phyloP scores from a whole-genome alignment of 148 eudicot genomes.

The Fallopia convolvulus region DNA sequence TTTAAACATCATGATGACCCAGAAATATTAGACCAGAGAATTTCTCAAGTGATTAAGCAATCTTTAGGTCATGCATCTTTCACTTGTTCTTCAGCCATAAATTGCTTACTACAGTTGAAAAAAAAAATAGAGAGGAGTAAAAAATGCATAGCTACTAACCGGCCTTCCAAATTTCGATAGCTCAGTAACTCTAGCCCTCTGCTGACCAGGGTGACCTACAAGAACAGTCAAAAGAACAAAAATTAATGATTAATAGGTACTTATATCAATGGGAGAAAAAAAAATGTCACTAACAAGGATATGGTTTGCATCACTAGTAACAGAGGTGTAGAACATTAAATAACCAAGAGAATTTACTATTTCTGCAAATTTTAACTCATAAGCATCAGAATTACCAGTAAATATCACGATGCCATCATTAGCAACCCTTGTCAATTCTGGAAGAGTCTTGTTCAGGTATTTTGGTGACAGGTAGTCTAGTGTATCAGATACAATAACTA shows the following conservation, averaged over 20 bases:
- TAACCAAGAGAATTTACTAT: background rate
- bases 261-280: background rate
- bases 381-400: constrained; percentile 42
- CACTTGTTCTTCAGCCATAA: background rate
- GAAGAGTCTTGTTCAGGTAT: constrained; percentile 85
- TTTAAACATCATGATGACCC: background rate
- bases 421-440: constrained; percentile 81
- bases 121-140: background rate
- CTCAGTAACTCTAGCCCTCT: constrained; percentile 71
- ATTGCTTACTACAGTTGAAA: background rate
- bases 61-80: background rate
- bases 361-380: background rate
- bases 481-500: constrained; percentile 85
- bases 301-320: background rate
- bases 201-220: constrained; percentile 74
- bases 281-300: background rate
- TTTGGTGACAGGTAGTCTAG: constrained; percentile 86
- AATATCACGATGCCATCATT: constrained; percentile 74
- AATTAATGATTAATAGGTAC: background rate
- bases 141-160: constrained; percentile 36
- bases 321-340: background rate
- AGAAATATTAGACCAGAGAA: background rate
- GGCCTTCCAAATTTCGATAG: constrained; percentile 90
- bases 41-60: background rate
- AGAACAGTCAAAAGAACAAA: background rate